These are phyloP conservation scores for Penicillium egyptiacum DNA, from an alignment of 495 filamentous ascomycete genomes.

Conservation along the genomic window DNA sequence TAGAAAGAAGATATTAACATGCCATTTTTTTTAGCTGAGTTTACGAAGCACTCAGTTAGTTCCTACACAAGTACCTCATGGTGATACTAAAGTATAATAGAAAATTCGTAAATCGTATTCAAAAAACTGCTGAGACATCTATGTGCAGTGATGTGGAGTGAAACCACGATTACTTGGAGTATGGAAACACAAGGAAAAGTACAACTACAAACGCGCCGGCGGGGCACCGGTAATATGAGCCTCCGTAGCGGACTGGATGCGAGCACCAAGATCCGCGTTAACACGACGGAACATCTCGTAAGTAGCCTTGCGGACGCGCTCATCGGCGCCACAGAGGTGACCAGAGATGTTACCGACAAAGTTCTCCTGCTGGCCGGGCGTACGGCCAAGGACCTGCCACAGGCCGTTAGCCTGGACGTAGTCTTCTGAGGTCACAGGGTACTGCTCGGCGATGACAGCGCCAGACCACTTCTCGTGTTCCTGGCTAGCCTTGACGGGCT, in stretches of 20 bases:
- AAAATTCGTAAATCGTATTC: conserved; percentile 5
- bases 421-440: conserved; percentile 55
- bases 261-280: conserved; percentile 44
- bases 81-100: background rate
- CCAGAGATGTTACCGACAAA: conserved; percentile 63
- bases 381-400: conserved; percentile 64
- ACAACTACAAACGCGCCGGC: conserved; percentile 32
- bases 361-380: conserved; percentile 64
- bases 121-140: background rate
- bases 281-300: conserved; percentile 53
- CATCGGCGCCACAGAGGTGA: conserved; percentile 49
- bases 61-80: background rate
- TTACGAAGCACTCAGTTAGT: background rate
- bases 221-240: conserved; percentile 27
- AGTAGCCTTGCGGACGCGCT: conserved; percentile 55
- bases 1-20: background rate
- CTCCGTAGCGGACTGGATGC: conserved; percentile 47
- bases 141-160: background rate
- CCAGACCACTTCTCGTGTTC: conserved; percentile 65
- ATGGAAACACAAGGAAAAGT: background rate
- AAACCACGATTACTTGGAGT: background rate
- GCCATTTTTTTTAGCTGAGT: too few relatives aligned
- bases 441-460: conserved; percentile 44
- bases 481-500: conserved; percentile 56
- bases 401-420: conserved; percentile 64